Percentiles rank a stretch among this genome's conserved stretches.
phyloP scores from a whole-genome alignment of 805 yeast genomes.

The Lipomyces anomalus region DNA sequence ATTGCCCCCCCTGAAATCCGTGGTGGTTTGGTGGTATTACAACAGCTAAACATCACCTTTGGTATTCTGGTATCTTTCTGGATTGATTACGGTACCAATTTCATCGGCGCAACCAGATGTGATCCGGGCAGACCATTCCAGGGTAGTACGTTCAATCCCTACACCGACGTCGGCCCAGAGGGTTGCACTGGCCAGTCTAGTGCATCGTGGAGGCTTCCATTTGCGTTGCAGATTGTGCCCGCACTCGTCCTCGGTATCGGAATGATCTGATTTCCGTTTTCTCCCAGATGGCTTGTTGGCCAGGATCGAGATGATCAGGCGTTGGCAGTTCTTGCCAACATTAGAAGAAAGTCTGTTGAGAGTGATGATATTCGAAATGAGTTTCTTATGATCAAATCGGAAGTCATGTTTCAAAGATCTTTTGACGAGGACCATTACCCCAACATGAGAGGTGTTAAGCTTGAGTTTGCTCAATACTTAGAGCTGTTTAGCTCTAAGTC shows the following conservation, averaged over 20 bases:
- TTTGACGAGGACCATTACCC: conserved; percentile 9
- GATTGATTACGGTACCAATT: conserved; percentile 40
- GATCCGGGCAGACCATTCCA: conserved; percentile 11
- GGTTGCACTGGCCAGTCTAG: conserved; percentile 24
- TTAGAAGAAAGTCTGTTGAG: not conserved
- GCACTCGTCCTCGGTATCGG: conserved; percentile 40
- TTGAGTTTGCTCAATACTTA: not conserved
- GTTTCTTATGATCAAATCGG: conserved; percentile 25
- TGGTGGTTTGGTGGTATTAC: conserved; percentile 25
- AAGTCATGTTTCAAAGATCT: conserved; percentile 21
- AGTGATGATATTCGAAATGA: conserved; percentile 15
- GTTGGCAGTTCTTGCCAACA: conserved; percentile 18
- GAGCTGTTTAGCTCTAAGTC: not conserved
- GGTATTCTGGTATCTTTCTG: conserved; percentile 33
- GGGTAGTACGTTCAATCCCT: conserved; percentile 12
- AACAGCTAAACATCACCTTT: conserved; percentile 30
- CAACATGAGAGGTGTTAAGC: not conserved
- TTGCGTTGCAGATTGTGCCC: conserved; percentile 46
- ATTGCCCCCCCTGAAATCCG: conserved; percentile 27
- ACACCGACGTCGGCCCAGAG: conserved; percentile 6
- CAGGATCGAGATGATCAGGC: conserved; percentile 28
- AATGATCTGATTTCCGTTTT: conserved; percentile 43
- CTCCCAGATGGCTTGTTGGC: conserved; percentile 40
- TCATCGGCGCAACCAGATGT: conserved; percentile 35
- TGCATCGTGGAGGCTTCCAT: conserved; percentile 41